Evolutionary conservation across 2,329 filamentous ascomycete species (phyloP), one percentile per base, ranked within the genome.

Genomic region (Calonectria leucothoes): DNA sequence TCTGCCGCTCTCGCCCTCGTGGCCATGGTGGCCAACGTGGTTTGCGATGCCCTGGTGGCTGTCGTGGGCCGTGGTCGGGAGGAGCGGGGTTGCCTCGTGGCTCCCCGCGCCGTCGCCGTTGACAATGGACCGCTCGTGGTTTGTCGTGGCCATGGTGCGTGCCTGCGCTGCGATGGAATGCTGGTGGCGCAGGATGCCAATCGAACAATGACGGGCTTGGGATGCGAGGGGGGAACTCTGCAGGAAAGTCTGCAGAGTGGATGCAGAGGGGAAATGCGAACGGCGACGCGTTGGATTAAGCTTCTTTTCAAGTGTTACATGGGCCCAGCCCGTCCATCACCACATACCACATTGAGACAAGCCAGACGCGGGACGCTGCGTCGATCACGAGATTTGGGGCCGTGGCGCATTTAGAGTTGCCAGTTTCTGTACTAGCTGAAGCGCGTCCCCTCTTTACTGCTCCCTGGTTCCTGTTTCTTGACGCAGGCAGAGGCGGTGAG

Each of bases 1-100:
- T 61, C 87, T 81, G 2, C 86, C 87, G 71, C 85, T 87, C 78
- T 89, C 86, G 55, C 87, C 87, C 33, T 87, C 86, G 51, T 83
- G 66, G 20, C 68, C 71, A 65, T 87, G 86, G 51, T 83, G 66
- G 20, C 68, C 71, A 65, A 75, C 69, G 68, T 66, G 63, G 57
- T 66, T 73, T 15, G 55, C 55, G 55, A 49, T 68, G 52, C 25
- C 48, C 39, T 70, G 31, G 67, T 75, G 70, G 48, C 71, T 69
- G 12, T 74, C 74, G 51, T 74, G 75, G 14, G 75, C 72, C 66
- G 72, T 42, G 10, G 77, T 79, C 10, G 80, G 80, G 33, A 83
- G 82, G 67, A 83, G 82, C 75, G 81, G 82, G 72, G 81, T 81
- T 59, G 77, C 25, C 25, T 72, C 70, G 48, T 42, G 17, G 37